Evolutionary conservation across 306 rosid genomes (phyloP).

Genomic region (Trifolium fragiferum): DNA sequence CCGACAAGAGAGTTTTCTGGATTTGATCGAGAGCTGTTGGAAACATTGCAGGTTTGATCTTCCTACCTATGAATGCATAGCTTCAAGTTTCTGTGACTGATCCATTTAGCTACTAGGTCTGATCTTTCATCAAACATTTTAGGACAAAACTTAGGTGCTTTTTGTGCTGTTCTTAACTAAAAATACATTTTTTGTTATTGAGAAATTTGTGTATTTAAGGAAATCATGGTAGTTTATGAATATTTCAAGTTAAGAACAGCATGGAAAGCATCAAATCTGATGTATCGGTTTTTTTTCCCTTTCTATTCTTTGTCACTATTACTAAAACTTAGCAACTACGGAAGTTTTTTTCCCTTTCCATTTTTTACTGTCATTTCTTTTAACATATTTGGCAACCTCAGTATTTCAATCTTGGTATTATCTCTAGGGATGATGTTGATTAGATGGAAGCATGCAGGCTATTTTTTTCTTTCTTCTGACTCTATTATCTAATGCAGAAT

Average conservation of each 20-base stretch:
- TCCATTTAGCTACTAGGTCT: not conserved
- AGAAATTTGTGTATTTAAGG: no score
- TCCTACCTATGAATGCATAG: slow-evolving; percentile 21
- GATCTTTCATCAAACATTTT: not conserved
- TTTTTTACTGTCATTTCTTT: not conserved
- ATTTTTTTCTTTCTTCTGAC: slow-evolving; percentile 26
- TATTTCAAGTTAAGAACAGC: no score
- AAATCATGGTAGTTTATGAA: no score
- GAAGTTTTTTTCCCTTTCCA: not conserved
- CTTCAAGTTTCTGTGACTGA: slow-evolving; percentile 31
- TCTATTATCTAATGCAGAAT: slow-evolving; percentile 56
- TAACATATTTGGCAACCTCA: not conserved
- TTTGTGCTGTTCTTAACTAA: no score
- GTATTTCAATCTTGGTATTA: slow-evolving; percentile 9
- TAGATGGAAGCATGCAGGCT: slow-evolving; percentile 1
- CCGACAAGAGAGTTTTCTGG: slow-evolving; percentile 56
- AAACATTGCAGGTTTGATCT: slow-evolving; percentile 76
- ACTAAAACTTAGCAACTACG: slow-evolving; percentile 12
- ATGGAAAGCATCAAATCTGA: not conserved
- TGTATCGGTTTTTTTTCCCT: not conserved
- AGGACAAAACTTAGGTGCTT: no score
- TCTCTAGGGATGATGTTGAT: slow-evolving; percentile 14
- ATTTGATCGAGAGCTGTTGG: slow-evolving; percentile 76
- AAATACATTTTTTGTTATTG: no score
- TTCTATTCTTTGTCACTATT: not conserved